phyloP scores from a whole-genome alignment of 495 filamentous ascomycete genomes.

The Melanomma pulvis-pyrius region DNA sequence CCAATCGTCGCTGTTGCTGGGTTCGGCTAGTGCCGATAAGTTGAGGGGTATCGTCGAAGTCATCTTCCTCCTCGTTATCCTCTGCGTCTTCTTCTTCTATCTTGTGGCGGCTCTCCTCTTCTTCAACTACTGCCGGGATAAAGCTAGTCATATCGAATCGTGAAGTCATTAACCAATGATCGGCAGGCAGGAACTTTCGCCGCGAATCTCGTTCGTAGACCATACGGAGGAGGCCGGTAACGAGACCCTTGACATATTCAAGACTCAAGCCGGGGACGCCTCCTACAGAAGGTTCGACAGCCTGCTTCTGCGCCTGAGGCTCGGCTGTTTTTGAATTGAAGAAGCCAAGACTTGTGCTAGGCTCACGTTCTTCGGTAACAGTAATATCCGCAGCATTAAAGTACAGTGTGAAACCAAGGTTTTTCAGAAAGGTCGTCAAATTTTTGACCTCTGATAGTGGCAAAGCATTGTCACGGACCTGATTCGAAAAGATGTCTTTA shows the following conservation, averaged over 20 bases:
- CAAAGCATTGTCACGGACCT: slow-evolving; percentile 63
- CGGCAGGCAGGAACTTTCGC: slow-evolving; percentile 74
- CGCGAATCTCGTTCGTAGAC: slow-evolving; percentile 94
- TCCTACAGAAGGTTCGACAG: slow-evolving; percentile 50
- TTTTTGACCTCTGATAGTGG: slow-evolving; percentile 69
- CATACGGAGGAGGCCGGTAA: slow-evolving; percentile 81
- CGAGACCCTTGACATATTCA: slow-evolving; percentile 74
- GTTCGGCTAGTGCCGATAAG: slow-evolving; percentile 57
- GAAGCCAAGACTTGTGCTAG: slow-evolving; percentile 54
- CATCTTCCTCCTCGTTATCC: slow-evolving; percentile 56
- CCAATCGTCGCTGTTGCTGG: slow-evolving; percentile 56
- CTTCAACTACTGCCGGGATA: slow-evolving; percentile 79
- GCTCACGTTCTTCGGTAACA: slow-evolving; percentile 53
- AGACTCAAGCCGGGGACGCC: slow-evolving; percentile 73
- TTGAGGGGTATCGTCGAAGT: slow-evolving; percentile 45
- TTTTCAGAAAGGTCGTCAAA: slow-evolving; percentile 85
- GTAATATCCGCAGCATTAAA: slow-evolving; percentile 75
- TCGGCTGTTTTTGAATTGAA: slow-evolving; percentile 52
- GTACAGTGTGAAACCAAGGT: slow-evolving; percentile 87
- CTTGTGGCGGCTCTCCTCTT: slow-evolving; percentile 79
- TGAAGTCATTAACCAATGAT: slow-evolving; percentile 94
- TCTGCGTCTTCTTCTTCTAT: slow-evolving; percentile 56
- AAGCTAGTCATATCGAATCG: slow-evolving; percentile 92
- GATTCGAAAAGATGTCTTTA: slow-evolving; percentile 40
- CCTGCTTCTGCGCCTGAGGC: slow-evolving; percentile 20